Evolutionary conservation across 169 alveolate genomes (phyloP).

Genomic region (Plasmodium yoelii): DNA sequence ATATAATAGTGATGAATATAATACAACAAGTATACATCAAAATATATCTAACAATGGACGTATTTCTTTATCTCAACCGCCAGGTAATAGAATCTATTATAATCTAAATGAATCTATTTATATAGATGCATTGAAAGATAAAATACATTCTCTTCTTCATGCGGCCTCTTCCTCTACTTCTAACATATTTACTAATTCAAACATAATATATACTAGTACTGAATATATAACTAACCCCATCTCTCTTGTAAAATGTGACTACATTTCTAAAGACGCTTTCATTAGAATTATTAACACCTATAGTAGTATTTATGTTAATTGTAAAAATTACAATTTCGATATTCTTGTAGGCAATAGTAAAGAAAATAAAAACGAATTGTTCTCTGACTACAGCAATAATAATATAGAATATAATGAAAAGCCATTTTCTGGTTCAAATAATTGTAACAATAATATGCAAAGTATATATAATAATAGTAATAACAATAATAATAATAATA

Average conservation of each 20-base stretch:
- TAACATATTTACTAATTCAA: neutral
- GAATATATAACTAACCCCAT: neutral
- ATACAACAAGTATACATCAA: slow-evolving; percentile 2
- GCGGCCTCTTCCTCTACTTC: too few species aligned
- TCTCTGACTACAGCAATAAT: slow-evolving; percentile 24
- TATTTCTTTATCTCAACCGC: neutral
- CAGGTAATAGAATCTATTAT: neutral
- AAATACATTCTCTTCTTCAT: too few species aligned
- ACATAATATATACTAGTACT: neutral
- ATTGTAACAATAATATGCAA: neutral
- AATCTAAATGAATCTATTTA: too few species aligned
- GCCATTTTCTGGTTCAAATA: neutral
- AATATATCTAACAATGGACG: neutral
- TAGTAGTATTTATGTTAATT: slow-evolving; percentile 1
- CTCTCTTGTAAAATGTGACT: too few species aligned
- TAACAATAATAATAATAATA: neutral
- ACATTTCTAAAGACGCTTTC: neutral
- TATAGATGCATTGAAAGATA: too few species aligned
- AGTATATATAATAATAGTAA: neutral
- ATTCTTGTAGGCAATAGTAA: slow-evolving; percentile 17
- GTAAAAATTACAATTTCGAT: neutral
- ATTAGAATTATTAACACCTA: neutral
- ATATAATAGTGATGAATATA: slow-evolving; percentile 4
- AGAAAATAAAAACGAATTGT: slow-evolving; percentile 35
- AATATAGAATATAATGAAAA: slow-evolving; percentile 20